Evolutionary conservation across 73 alveolate genomes (phyloP), one percentile per base, ranked within the genome.

Genomic region (Symbiodinium natans): DNA sequence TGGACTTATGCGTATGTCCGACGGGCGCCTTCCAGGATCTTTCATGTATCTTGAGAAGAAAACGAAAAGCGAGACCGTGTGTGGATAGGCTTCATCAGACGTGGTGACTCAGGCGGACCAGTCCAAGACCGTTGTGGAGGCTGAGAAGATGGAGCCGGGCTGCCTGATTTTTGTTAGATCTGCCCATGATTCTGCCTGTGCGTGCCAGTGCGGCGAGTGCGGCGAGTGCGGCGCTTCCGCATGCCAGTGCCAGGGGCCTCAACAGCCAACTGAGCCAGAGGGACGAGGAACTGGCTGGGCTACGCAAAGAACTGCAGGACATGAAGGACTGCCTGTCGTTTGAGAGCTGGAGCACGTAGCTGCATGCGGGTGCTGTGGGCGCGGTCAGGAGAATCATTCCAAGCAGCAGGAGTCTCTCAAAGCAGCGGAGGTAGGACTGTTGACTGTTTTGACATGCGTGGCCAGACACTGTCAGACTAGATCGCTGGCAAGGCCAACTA

Each of bases 91-190:
- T 46, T 46, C 59, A 9, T 46, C 59, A 9, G 59, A 46, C 59
- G 59, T 46, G 59, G 6, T 6, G 59, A 46, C 73, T 19, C 23
- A 90, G 97, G 97, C 97, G 27, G 97, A 90, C 29, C 46, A 25
- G 31, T 59, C 80, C 97, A 90, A 90, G 54, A 90, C 97, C 48
- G 97, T 90, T 5, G 80, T 90, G 29, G 97, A 90, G 80, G 88
- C 97, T 15, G 97, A 90, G 34, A 90, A 90, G 88, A 36, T 90
- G 97, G 97, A 90, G 97, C 38, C 38, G 71, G 36, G 33, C 41
- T 27, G 93, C 23, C 93, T 4, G 7, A 19, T 56, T 15, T 23
- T 19, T 0, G 71, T 13, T 31, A 21, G 80, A 29, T 13, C 59
- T 46, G 6, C 59, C 6, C 13, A 13, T 46, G 59, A 9, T 46